Percentiles rank a stretch among this genome's conserved stretches.
Conservation (phyloP, 2,329 filamentous ascomycete species). For the Trichoderma afroharzianum region DNA sequence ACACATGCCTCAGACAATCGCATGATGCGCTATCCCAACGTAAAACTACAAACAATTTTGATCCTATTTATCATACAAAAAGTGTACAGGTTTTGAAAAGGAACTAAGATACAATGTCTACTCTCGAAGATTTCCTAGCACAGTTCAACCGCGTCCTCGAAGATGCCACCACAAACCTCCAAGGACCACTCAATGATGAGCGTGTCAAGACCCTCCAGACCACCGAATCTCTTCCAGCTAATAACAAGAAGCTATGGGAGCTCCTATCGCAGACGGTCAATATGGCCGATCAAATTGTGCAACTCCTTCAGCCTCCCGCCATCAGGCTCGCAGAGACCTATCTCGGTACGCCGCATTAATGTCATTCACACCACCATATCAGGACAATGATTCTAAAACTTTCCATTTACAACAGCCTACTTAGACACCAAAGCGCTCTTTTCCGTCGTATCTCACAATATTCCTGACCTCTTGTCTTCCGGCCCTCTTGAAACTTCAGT, state of each 20-base stretch:
- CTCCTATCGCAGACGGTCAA: constrained; percentile 6
- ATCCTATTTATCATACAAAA: not conserved
- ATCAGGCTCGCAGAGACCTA: constrained; percentile 8
- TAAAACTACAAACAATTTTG: not conserved
- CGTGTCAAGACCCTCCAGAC: not conserved
- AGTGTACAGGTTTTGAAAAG: not conserved
- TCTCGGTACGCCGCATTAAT: not conserved
- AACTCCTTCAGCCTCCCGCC: constrained; percentile 5
- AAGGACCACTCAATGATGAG: not conserved
- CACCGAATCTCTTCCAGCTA: not conserved
- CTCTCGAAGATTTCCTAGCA: not conserved
- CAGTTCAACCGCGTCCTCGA: not conserved
- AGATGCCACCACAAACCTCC: not conserved
- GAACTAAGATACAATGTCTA: not conserved
- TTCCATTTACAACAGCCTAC: not conserved
- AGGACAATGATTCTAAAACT: not conserved
- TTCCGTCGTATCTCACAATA: constrained; percentile 1
- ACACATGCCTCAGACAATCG: not conserved
- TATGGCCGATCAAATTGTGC: constrained; percentile 5
- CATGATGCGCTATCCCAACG: too few species aligned
- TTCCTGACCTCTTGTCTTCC: constrained; percentile 1
- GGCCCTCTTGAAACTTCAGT: not conserved
- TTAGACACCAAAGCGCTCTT: constrained; percentile 14
- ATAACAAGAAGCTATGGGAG: not conserved
- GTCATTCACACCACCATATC: not conserved